These are phyloP conservation scores for Wakefieldia striispora DNA, from an alignment of 768 basidiomycete genomes.

Conservation along the genomic window DNA sequence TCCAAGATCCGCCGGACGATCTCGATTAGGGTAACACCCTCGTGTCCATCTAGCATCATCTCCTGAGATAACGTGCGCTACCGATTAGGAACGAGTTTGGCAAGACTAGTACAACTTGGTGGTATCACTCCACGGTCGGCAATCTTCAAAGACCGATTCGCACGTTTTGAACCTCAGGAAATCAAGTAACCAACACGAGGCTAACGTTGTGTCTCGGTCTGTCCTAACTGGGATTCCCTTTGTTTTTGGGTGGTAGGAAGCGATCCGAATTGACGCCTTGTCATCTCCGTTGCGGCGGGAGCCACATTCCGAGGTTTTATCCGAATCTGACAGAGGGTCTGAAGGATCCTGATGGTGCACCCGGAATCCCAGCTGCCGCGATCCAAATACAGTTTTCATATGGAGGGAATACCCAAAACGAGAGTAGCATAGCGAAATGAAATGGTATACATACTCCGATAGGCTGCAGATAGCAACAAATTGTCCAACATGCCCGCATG, in stretches of 20 bases:
- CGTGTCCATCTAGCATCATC: no score
- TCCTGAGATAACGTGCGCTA: no score
- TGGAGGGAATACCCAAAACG: not conserved
- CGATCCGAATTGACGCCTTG: not conserved
- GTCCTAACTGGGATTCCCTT: slow-evolving; percentile 17
- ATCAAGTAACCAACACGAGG: slow-evolving; percentile 11
- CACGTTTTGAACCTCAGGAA: slow-evolving; percentile 5
- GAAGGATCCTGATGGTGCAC: not conserved
- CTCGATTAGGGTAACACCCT: no score
- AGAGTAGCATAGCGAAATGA: not conserved
- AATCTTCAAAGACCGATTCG: not conserved
- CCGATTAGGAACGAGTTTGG: no score
- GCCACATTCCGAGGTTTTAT: not conserved
- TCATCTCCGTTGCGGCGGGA: not conserved
- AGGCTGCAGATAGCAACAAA: not conserved
- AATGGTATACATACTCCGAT: not conserved
- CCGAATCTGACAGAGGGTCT: not conserved
- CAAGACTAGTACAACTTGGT: no score
- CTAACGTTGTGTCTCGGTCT: not conserved
- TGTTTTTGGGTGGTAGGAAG: slow-evolving; percentile 2
- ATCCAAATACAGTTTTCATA: not conserved
- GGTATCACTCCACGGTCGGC: not conserved
- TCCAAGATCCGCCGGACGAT: no score
- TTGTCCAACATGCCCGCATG: not conserved
- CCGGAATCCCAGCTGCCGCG: not conserved